These are phyloP conservation scores for Ormosia emarginata DNA, from an alignment of 306 rosid species.

Conservation along the genomic window DNA sequence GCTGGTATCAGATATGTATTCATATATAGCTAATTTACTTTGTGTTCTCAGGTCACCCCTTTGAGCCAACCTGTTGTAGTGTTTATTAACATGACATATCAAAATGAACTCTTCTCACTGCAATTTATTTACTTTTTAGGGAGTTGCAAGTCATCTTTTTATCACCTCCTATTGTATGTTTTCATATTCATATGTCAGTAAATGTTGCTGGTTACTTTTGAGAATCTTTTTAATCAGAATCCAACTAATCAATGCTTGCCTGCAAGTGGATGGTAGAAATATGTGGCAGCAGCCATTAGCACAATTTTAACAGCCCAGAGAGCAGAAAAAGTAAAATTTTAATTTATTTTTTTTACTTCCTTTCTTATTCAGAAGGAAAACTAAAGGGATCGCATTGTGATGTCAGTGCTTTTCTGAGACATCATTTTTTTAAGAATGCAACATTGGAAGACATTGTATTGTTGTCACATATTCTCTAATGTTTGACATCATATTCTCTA, in stretches of 20 bases:
- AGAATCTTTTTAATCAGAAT: not conserved
- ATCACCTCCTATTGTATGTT: not conserved
- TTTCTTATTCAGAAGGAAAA: too few relatives aligned
- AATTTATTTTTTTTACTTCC: too few relatives aligned
- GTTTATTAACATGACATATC: not conserved
- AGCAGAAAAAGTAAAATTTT: not conserved
- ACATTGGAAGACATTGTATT: too few relatives aligned
- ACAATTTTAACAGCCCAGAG: not conserved
- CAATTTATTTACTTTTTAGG: not conserved
- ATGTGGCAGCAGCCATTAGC: not conserved
- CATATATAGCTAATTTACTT: conserved; percentile 12
- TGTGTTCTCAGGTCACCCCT: conserved; percentile 56
- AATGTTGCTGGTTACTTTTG: conserved; percentile 2
- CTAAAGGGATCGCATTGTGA: too few relatives aligned
- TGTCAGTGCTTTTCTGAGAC: too few relatives aligned
- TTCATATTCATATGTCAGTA: conserved; percentile 5
- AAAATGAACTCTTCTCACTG: not conserved
- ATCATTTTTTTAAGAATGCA: too few relatives aligned
- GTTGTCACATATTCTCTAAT: too few relatives aligned
- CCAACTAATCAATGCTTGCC: not conserved
- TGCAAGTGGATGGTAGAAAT: not conserved
- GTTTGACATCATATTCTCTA: too few relatives aligned
- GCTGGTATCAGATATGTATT: not conserved
- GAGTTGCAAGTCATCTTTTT: not conserved
- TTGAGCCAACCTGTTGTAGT: conserved; percentile 15